These are phyloP conservation scores for Tricholoma hemisulphureum DNA, from an alignment of 768 basidiomycete genomes.

Conservation along the genomic window DNA sequence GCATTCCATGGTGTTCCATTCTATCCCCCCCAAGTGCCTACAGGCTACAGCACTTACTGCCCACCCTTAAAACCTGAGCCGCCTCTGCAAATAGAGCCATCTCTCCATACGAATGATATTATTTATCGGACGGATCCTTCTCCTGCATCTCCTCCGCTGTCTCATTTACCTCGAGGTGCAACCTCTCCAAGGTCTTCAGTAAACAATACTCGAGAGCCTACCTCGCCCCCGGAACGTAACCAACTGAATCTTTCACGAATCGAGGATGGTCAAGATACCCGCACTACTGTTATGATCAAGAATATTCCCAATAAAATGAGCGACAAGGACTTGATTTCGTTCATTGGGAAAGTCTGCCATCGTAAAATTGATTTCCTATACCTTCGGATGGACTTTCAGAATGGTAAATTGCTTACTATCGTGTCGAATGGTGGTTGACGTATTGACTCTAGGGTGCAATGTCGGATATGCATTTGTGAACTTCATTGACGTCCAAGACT, in stretches of 20 bases:
- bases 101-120: neutral
- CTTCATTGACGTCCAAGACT: constrained; percentile 76
- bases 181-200: constrained; percentile 1
- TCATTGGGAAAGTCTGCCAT: constrained; percentile 71
- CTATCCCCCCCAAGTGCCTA: constrained; percentile 11
- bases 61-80: constrained; percentile 13
- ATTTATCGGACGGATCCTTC: constrained; percentile 15
- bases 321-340: constrained; percentile 66
- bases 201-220: constrained; percentile 5
- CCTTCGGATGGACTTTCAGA: constrained; percentile 81
- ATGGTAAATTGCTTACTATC: constrained; percentile 45
- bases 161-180: neutral
- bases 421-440: constrained; percentile 2
- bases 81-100: constrained; percentile 9
- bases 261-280: constrained; percentile 72
- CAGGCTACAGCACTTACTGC: constrained; percentile 1
- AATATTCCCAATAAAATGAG: constrained; percentile 94
- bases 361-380: constrained; percentile 84
- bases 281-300: constrained; percentile 88
- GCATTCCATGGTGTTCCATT: constrained; percentile 7
- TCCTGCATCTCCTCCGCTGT: constrained; percentile 23
- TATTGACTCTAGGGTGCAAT: constrained; percentile 55
- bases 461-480: constrained; percentile 89
- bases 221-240: constrained; percentile 33
- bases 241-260: constrained; percentile 67